Base-by-base conservation (phyloP, 176 grass and related monocot species). In the Hordeum marinum region DNA sequence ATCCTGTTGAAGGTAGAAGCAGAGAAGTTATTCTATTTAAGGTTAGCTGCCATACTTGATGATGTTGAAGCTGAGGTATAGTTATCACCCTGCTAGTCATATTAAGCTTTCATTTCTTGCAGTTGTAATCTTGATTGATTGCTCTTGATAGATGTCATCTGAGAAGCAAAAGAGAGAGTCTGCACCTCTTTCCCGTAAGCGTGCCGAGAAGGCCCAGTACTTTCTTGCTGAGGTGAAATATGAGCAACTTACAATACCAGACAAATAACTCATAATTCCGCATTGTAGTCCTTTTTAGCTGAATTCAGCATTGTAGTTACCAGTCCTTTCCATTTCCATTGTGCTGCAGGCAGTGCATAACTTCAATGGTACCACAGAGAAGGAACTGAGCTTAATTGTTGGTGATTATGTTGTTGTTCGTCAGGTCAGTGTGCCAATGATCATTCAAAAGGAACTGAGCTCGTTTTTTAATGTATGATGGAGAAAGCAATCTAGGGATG, bases 341-440 rank as follows among this genome's bases (percentile, higher is more conserved):
- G 60, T 87, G 61, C 82, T 88, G 46, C 84, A 96, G 96, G 96
- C 91, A 63, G 74, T 92, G 70, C 85, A 96, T 85, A 95, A 91
- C 75, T 99, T 96, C 75, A 99, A 94, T 88, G 94, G 90, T 81
- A 67, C 90, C 37, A 89, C 90, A 39, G 94, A 94, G 55, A 99
- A 88, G 70, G 96, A 99, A 83, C 79, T 99, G 62, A 96, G 94
- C 79, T 94, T 99, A 83, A 95, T 99, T 78, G 86, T 85, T 15
- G 94, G 96, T 26, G 96, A 99, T 75, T 96, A 99, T 91, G 96
- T 99, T 86, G 96, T 99, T 68, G 94, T 99, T 85, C 88, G 96
- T 39, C 93, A 98, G 91, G 96, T 98, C 63, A 75, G 87, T 84
- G 85, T 80, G 35, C 23, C 84, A n/a, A 72, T 61, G 32, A 70